Evolutionary conservation across 2,329 filamentous ascomycete species (phyloP), one percentile per base, ranked within the genome.

Genomic region (Biscogniauxia sp.): DNA sequence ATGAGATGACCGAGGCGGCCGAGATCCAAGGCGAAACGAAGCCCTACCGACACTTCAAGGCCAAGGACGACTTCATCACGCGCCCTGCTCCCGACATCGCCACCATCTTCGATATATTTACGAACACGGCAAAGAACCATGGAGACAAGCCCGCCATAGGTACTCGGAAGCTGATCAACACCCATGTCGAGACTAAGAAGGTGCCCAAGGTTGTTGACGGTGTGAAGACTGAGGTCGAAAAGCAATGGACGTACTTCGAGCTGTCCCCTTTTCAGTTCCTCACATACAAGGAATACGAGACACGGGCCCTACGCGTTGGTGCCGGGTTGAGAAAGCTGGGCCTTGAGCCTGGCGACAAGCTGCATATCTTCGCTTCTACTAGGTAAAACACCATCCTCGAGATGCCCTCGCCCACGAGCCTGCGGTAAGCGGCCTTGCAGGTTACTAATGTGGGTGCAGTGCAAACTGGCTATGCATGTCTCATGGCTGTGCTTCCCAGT

Each of bases 241-340:
- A 96, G 86, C 86, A 94, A 75, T 97, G 93, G 93, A 88, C 88
- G 57, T 96, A 88, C 78, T 96, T 92, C 69, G 93, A 97, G 82
- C 86, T 96, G 67, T 88, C 89, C 63, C 80, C 82, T 54, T 97
- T 90, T 80, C 82, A 83, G 52, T 96, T 88, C 80, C 81, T 89
- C 72, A 92, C 87, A 69, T 96, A 93, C 78, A 81, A 84, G 70
- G 88, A 96, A 77, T 95, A 94, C 73, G 86, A 91, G 77, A 81
- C 86, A 70, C 81, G 87, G 64, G 84, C 88, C 54, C 79, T 90
- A 60, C 82, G 90, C 68, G 78, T 93, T 19, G 93, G 91, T 58
- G 82, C 87, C 20, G 93, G 89, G 60, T 79, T 96, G 75, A 85
- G 88, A 72, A 87, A 89, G 71, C 79, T 96, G 45, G 93, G 92